phyloP scores from a whole-genome alignment of 352 stramenopile genomes.

The Phytophthora tentaculata region DNA sequence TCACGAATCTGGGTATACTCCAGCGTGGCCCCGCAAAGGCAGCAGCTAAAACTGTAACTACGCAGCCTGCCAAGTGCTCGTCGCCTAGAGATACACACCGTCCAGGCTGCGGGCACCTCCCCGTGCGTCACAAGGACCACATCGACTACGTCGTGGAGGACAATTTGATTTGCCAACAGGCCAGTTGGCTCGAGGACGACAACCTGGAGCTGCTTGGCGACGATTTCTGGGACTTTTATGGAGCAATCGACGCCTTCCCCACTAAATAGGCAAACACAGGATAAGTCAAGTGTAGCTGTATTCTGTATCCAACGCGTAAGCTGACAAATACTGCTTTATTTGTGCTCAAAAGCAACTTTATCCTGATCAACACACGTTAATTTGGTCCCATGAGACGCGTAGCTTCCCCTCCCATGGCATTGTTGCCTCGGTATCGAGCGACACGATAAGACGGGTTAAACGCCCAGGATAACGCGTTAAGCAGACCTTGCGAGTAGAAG shows the following conservation, averaged over 20 bases:
- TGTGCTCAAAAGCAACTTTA: conserved; percentile 14
- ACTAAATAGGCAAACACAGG: conserved; percentile 23
- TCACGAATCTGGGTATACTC: conserved; percentile 55
- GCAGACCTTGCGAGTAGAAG: conserved; percentile 68
- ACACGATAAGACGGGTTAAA: conserved; percentile 65
- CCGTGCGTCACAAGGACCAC: conserved; percentile 80
- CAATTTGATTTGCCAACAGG: conserved; percentile 77
- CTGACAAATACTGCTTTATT: conserved; percentile 24
- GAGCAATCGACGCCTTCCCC: conserved; percentile 64
- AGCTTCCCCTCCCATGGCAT: conserved; percentile 24
- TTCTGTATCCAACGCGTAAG: conserved; percentile 6
- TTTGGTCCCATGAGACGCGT: conserved; percentile 44
- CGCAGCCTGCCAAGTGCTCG: conserved; percentile 24
- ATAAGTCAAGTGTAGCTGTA: background rate
- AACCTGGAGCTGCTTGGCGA: conserved; percentile 74
- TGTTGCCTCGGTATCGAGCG: conserved; percentile 42
- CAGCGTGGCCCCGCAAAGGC: conserved; percentile 22
- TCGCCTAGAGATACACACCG: conserved; percentile 55
- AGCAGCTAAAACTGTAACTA: conserved; percentile 10
- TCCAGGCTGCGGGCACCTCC: conserved; percentile 71
- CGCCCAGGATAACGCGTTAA: conserved; percentile 65
- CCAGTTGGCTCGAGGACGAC: conserved; percentile 61
- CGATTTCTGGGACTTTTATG: conserved; percentile 88
- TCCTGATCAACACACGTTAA: conserved; percentile 22
- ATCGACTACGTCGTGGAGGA: conserved; percentile 88